phyloP scores from a whole-genome alignment of 1,284 basidiomycete genomes.

The Salmacisia buchloeana region DNA sequence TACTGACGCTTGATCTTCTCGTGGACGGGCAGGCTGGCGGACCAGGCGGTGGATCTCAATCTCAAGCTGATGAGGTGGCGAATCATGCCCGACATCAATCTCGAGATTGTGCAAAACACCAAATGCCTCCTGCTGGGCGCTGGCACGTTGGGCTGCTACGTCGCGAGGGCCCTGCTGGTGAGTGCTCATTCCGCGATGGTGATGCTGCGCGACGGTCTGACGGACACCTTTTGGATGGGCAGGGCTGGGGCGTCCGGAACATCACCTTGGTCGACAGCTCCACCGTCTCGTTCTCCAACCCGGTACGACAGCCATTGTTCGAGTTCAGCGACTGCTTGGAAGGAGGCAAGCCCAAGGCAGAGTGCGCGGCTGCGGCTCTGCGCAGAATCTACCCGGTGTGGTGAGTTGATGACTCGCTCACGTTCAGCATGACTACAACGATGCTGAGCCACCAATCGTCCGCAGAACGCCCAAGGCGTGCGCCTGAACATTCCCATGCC shows the following conservation, averaged over 20 bases:
- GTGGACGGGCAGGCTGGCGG: constrained; percentile 69
- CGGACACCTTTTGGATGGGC: not conserved
- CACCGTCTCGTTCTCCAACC: constrained; percentile 90
- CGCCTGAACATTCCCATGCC: constrained; percentile 88
- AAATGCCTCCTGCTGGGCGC: constrained; percentile 83
- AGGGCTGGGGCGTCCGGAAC: constrained; percentile 77
- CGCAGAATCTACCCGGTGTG: constrained; percentile 88
- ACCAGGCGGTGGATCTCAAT: constrained; percentile 94
- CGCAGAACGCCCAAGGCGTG: constrained; percentile 71
- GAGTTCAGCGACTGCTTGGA: constrained; percentile 89
- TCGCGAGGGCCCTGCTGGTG: constrained; percentile 73
- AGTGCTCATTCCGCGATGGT: not conserved
- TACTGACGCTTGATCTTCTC: not conserved
- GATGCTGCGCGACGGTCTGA: not conserved
- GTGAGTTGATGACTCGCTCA: constrained; percentile 56
- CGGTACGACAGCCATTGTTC: constrained; percentile 91
- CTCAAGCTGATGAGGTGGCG: constrained; percentile 98
- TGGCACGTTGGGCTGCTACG: constrained; percentile 94
- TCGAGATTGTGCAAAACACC: constrained; percentile 76
- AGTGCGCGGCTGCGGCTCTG: constrained; percentile 78
- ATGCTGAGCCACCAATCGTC: too few relatives aligned
- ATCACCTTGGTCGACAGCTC: constrained; percentile 90
- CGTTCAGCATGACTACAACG: not conserved
- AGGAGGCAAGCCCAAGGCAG: constrained; percentile 87
- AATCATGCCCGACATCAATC: constrained; percentile 78